Evolutionary conservation across 2,329 filamentous ascomycete genomes (phyloP).

Genomic region (Helminthosporium solani): DNA sequence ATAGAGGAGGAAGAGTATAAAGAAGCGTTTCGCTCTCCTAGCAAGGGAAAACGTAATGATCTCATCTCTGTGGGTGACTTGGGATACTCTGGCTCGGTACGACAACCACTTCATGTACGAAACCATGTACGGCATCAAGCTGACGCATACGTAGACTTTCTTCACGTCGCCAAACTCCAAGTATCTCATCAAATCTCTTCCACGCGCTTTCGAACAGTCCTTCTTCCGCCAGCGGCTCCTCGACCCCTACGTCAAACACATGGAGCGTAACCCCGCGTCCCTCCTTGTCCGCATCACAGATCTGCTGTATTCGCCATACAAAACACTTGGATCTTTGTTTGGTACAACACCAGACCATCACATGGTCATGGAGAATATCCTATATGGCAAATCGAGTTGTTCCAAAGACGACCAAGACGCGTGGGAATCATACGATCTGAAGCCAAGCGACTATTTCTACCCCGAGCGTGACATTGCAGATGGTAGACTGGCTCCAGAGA

Average conservation of each 20-base stretch:
- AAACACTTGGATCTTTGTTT: constrained; percentile 60
- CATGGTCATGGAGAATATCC: constrained; percentile 75
- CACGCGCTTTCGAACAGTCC: constrained; percentile 66
- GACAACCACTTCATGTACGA: constrained; percentile 3
- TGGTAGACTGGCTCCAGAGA: constrained; percentile 62
- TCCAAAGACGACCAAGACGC: constrained; percentile 45
- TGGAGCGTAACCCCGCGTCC: constrained; percentile 60
- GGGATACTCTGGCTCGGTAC: constrained; percentile 69
- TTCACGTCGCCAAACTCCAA: constrained; percentile 66
- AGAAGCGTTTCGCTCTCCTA: constrained; percentile 52
- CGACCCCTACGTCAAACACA: constrained; percentile 64
- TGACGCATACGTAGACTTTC: constrained; percentile 56
- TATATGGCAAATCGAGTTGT: constrained; percentile 57
- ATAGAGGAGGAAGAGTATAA: constrained; percentile 57
- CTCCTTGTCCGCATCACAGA: constrained; percentile 72
- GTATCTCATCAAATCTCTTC: constrained; percentile 71
- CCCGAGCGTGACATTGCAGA: constrained; percentile 71
- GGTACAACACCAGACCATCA: constrained; percentile 67
- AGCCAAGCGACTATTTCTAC: constrained; percentile 73
- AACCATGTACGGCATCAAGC: neutral
- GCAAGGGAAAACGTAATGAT: constrained; percentile 40
- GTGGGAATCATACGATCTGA: constrained; percentile 75
- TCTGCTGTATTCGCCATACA: constrained; percentile 59
- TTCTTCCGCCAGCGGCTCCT: constrained; percentile 69
- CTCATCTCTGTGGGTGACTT: constrained; percentile 65